Conservation (phyloP, 83 land plant genomes). For the Thuja plicata region DNA sequence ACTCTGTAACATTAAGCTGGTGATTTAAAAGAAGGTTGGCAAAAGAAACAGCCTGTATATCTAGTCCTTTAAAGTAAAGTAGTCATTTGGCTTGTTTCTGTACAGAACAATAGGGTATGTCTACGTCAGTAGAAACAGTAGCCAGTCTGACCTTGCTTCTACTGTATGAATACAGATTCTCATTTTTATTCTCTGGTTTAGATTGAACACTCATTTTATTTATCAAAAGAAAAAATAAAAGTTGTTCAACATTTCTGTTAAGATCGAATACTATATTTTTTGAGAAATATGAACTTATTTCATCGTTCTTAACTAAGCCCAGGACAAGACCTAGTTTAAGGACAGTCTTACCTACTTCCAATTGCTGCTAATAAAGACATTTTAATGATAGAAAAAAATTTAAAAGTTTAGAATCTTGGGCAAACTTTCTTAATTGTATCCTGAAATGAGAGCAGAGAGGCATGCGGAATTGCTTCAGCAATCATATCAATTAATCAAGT, state of each 20-base stretch:
- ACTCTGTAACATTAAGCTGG: background rate
- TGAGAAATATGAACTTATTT: background rate
- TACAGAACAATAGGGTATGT: background rate
- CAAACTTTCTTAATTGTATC: background rate
- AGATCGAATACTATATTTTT: background rate
- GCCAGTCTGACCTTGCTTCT: background rate
- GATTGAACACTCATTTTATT: background rate
- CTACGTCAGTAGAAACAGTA: background rate
- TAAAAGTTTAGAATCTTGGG: background rate
- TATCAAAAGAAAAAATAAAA: background rate
- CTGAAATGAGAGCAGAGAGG: background rate
- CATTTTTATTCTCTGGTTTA: background rate
- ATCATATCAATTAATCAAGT: too few species aligned
- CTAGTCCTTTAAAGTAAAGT: background rate
- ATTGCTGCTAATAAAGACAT: background rate
- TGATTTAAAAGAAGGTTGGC: background rate
- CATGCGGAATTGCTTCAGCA: background rate
- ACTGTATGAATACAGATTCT: background rate
- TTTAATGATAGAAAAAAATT: background rate
- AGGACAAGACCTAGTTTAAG: background rate
- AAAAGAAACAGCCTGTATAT: background rate
- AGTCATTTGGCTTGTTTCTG: background rate
- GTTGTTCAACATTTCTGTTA: background rate
- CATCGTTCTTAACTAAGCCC: background rate
- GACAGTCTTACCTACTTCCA: background rate